Conservation (phyloP, 2,329 filamentous ascomycete species). For the Cryphonectria japonica region DNA sequence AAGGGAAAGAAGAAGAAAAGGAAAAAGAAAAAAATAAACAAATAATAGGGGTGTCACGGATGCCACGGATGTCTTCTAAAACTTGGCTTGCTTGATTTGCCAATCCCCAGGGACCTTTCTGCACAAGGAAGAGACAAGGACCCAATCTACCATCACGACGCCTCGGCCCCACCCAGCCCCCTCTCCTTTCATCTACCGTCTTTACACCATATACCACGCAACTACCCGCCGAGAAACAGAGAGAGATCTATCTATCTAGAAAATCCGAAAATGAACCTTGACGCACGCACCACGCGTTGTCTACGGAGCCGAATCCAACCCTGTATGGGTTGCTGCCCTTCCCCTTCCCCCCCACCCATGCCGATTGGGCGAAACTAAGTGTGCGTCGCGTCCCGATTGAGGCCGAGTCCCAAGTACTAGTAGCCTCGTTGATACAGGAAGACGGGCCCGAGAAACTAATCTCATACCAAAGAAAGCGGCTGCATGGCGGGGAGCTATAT, state of each 20-base stretch:
- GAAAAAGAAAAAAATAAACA: background rate
- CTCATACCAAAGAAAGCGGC: background rate
- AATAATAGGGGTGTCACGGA: constrained; percentile 12
- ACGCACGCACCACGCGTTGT: constrained; percentile 16
- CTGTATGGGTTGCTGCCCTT: background rate
- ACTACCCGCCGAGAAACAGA: background rate
- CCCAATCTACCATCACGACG: constrained; percentile 12
- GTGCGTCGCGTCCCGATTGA: constrained; percentile 7
- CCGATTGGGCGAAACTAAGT: background rate
- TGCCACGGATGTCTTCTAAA: background rate
- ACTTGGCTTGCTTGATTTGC: background rate
- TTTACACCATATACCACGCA: background rate
- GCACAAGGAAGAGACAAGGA: background rate
- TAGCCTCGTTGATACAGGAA: background rate
- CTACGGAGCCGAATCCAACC: constrained; percentile 6
- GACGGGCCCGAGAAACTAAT: background rate
- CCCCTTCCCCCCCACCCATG: background rate
- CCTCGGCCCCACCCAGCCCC: constrained; percentile 4
- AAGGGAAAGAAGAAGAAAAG: too few species aligned
- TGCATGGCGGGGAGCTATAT: background rate
- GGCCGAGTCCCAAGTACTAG: background rate
- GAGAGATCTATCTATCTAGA: background rate
- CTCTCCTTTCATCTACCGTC: constrained; percentile 10
- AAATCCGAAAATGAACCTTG: constrained; percentile 6
- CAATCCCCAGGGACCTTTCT: background rate